Base-by-base conservation (phyloP, 306 rosid genomes). In the Arachis stenosperma region DNA sequence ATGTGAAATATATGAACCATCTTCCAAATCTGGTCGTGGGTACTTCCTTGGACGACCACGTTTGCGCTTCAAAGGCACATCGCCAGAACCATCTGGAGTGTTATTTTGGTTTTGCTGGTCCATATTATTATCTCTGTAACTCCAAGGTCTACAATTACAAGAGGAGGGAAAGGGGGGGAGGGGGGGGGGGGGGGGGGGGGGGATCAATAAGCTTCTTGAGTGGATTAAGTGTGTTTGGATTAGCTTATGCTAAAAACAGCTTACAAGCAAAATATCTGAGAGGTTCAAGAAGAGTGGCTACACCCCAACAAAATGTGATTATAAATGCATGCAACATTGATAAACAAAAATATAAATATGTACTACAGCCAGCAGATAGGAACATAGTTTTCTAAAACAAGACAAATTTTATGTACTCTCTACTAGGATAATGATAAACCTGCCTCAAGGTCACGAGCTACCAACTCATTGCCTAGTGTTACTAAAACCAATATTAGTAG, bases 31-130 rank as follows among this genome's bases (percentile, higher is more conserved):
- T 43, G 83, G 76, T 66, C 69, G 86, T 5, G 96, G 98, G 72
- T 88, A 85, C 84, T 94, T 94, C 70, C 97, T 83, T 7, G 98
- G 98, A 47, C 98, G 98, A 30, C 98, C 98, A 14, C 98, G 96
- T 78, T 91, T 91, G 3, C 96, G 91, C 92, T 91, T 94, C 85
- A 77, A 56, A n/a, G 92, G 90, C 78, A 78, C 69, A 69, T 86
- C 89, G 67, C 85, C 86, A 3, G 85, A 86, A 43, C 84, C 83
- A 85, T 84, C 88, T 51, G 80, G 82, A 58, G 67, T 84, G 70
- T 81, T 80, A 70, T 75, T 88, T 54, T 75, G 92, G 79, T 86
- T 79, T 7, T 75, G 78, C 75, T 86, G 92, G 61, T 83, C 79
- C 98, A 94, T 94, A 70, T 70, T 61, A 29, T 48, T 55, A 51